Evolutionary conservation across 2,329 filamentous ascomycete genomes (phyloP).

Genomic region (Colletotrichum sp.): DNA sequence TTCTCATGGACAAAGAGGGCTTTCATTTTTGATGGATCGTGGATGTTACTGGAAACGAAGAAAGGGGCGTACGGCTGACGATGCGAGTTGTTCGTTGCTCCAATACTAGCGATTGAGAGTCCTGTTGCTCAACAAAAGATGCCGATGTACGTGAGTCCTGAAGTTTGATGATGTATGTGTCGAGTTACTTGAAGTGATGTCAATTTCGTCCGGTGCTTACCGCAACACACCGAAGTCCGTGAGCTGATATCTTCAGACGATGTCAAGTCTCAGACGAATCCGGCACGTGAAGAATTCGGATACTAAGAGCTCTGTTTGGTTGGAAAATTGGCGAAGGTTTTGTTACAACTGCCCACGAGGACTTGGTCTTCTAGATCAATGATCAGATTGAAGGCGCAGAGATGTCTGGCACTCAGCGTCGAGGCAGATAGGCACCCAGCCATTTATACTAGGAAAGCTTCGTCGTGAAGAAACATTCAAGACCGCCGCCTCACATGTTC

Average conservation of each 20-base stretch:
- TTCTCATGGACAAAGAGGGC: slow-evolving; percentile 2
- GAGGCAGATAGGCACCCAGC: background rate
- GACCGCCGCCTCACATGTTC: background rate
- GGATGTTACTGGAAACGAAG: background rate
- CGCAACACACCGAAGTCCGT: background rate
- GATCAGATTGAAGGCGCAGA: background rate
- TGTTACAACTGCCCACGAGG: background rate
- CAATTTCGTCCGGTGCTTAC: background rate
- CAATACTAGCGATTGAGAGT: background rate
- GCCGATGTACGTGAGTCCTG: background rate
- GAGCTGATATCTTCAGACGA: background rate
- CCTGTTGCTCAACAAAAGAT: background rate
- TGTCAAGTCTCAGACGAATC: background rate
- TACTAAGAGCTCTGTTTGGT: background rate
- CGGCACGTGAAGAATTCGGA: background rate
- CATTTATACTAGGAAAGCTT: background rate
- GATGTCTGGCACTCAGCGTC: background rate
- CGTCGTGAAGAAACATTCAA: background rate
- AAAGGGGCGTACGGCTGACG: background rate
- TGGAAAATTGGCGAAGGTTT: background rate
- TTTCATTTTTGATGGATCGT: background rate
- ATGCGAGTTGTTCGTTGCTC: background rate
- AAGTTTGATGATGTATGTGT: background rate
- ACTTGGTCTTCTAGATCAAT: background rate
- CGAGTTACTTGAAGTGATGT: background rate